These are phyloP conservation scores for Grosmannia huntii DNA, from an alignment of 2,329 filamentous ascomycete species.

Conservation along the genomic window DNA sequence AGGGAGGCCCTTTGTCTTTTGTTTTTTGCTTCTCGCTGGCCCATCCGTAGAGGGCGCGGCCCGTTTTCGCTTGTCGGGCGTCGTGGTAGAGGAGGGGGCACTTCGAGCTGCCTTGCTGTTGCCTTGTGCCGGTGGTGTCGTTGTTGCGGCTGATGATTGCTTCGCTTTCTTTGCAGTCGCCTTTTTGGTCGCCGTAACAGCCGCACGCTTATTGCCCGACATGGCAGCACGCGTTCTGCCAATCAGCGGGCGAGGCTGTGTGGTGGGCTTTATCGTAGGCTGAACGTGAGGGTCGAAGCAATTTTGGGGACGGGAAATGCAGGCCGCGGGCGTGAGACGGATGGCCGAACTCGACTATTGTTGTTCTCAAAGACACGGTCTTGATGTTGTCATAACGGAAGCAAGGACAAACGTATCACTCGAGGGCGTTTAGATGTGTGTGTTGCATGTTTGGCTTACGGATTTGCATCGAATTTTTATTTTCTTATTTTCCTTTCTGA, in stretches of 20 bases:
- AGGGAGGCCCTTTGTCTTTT: neutral
- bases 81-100: neutral
- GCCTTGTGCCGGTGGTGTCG: neutral
- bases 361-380: neutral
- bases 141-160: neutral
- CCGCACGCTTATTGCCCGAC: neutral
- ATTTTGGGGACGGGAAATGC: neutral
- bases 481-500: neutral
- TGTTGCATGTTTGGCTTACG: neutral
- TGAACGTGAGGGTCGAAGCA: neutral
- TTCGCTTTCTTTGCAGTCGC: neutral
- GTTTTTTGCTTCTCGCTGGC: conserved; percentile 2
- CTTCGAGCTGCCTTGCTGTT: neutral
- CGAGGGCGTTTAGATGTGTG: neutral
- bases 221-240: neutral
- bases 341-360: neutral
- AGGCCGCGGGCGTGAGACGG: neutral
- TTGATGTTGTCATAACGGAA: no score
- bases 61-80: neutral
- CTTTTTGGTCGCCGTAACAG: neutral
- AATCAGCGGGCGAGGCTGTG: neutral
- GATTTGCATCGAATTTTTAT: neutral
- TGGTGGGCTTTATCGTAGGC: neutral
- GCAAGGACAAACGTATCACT: no score
- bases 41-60: neutral